Conservation (phyloP, 176 grass and related monocot species). For the Musa troglodytarum region DNA sequence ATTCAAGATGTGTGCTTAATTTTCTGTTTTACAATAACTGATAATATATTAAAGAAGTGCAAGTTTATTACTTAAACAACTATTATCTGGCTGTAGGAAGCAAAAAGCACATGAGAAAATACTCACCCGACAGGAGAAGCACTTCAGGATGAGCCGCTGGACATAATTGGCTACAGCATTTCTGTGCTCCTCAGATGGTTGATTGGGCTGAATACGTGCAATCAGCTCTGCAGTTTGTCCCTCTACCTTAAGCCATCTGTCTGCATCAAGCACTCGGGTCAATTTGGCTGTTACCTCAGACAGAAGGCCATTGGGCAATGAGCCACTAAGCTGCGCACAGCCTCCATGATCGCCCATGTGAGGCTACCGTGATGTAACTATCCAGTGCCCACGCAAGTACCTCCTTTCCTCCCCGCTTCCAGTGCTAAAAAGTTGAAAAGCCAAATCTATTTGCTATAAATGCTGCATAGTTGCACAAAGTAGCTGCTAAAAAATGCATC, state of each 20-base stretch:
- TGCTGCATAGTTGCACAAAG: neutral
- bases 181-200: slow-evolving; percentile 50
- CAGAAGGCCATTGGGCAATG: slow-evolving; percentile 69
- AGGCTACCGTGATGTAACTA: neutral
- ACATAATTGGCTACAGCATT: slow-evolving; percentile 63
- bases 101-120: neutral
- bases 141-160: slow-evolving; percentile 52
- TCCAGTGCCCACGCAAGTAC: neutral
- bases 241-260: slow-evolving; percentile 56
- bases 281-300: slow-evolving; percentile 37
- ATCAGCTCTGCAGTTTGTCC: slow-evolving; percentile 59
- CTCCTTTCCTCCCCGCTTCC: neutral
- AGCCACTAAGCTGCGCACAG: slow-evolving; percentile 25
- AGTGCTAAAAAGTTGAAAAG: neutral
- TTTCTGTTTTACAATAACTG: no score
- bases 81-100: neutral
- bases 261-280: slow-evolving; percentile 43
- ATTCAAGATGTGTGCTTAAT: no score
- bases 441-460: neutral
- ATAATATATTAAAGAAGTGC: no score
- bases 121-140: slow-evolving; percentile 66
- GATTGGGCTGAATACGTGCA: slow-evolving; percentile 68
- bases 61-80: neutral
- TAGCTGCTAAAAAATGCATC: neutral
- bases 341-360: slow-evolving; percentile 24